phyloP scores from a whole-genome alignment of 2,329 filamentous ascomycete genomes.

The Leptodontidium sp. region DNA sequence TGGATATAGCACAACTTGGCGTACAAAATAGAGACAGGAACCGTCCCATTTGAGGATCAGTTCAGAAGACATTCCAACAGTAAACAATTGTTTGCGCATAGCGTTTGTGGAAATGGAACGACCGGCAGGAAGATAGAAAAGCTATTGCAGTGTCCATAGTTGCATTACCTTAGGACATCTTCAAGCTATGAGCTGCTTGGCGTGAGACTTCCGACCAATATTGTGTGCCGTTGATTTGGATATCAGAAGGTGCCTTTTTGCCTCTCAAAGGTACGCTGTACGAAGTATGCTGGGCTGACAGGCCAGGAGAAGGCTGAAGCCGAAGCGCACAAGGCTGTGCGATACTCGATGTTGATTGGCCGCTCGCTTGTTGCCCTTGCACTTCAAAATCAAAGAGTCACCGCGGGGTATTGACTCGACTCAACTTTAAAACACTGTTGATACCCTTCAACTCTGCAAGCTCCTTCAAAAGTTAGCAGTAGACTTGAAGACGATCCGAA shows the following conservation, averaged over 20 bases:
- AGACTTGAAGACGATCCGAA: not conserved
- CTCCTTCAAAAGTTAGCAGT: not conserved
- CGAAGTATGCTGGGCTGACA: too few species aligned
- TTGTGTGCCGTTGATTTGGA: too few species aligned
- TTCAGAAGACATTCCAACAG: not conserved
- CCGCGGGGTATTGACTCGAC: slow-evolving; percentile 25
- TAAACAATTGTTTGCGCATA: not conserved
- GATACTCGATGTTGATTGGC: slow-evolving; percentile 18
- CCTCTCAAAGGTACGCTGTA: too few species aligned
- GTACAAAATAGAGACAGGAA: slow-evolving; percentile 24
- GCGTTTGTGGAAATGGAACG: not conserved
- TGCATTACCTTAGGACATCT: too few species aligned
- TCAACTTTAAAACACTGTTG: slow-evolving; percentile 12
- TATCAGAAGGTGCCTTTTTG: too few species aligned
- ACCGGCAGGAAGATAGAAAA: too few species aligned
- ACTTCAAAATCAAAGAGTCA: slow-evolving; percentile 30
- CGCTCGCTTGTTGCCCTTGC: slow-evolving; percentile 8
- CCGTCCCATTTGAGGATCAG: not conserved
- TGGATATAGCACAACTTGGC: slow-evolving; percentile 25
- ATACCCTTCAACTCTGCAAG: not conserved
- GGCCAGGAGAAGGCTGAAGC: too few species aligned
- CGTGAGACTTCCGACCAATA: too few species aligned
- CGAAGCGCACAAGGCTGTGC: slow-evolving; percentile 22
- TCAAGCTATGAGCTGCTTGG: too few species aligned
- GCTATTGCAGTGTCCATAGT: too few species aligned